phyloP scores from a whole-genome alignment of 805 yeast species.

The Ogataea paraovalis region DNA sequence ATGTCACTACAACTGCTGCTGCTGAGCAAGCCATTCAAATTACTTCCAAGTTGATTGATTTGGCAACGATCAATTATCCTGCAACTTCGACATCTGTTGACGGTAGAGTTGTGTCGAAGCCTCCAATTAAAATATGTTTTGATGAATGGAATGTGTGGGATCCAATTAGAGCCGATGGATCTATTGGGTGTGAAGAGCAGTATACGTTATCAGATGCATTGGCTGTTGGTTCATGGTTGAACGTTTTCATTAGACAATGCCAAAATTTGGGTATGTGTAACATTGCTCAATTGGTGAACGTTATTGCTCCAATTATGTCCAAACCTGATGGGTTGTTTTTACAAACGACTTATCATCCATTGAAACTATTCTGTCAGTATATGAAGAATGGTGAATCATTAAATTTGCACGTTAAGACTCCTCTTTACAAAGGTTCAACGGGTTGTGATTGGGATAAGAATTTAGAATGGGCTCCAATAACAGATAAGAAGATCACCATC shows the following conservation, averaged over 20 bases:
- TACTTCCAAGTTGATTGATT: slow-evolving; percentile 26
- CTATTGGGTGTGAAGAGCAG: slow-evolving; percentile 31
- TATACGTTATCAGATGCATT: slow-evolving; percentile 31
- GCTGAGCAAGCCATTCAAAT: slow-evolving; percentile 33
- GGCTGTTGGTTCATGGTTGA: slow-evolving; percentile 34
- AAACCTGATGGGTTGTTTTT: slow-evolving; percentile 22
- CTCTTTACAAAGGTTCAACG: slow-evolving; percentile 26
- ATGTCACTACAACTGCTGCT: slow-evolving; percentile 29
- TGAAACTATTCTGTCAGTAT: slow-evolving; percentile 27
- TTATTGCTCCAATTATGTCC: slow-evolving; percentile 35
- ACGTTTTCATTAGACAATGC: slow-evolving; percentile 32
- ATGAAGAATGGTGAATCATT: slow-evolving; percentile 31
- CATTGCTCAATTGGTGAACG: slow-evolving; percentile 34
- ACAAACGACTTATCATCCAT: slow-evolving; percentile 31
- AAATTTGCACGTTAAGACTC: slow-evolving; percentile 28
- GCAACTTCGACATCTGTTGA: slow-evolving; percentile 8
- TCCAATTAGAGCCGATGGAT: slow-evolving; percentile 28
- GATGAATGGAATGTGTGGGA: slow-evolving; percentile 39
- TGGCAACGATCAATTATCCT: slow-evolving; percentile 26
- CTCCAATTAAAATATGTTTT: slow-evolving; percentile 28
- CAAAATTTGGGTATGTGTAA: slow-evolving; percentile 32
- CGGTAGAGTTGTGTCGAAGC: slow-evolving; percentile 7
- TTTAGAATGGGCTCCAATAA: slow-evolving; percentile 3
- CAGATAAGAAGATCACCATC: slow-evolving; percentile 19
- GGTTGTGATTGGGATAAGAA: slow-evolving; percentile 16